Base-by-base conservation (phyloP, 345 rosid genomes). In the Eucalyptus cloeziana region DNA sequence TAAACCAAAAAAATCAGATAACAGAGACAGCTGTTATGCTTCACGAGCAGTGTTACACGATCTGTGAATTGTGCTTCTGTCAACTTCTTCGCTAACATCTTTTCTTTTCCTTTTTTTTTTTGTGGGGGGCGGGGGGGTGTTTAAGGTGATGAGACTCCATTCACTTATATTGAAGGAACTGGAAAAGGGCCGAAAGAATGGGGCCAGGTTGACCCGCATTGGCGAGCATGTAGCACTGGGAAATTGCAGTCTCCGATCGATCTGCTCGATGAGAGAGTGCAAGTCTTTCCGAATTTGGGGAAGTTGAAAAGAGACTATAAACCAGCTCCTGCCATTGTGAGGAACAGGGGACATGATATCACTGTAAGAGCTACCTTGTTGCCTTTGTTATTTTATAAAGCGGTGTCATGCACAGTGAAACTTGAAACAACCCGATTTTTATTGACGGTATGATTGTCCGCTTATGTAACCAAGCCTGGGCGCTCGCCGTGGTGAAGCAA, bases 191-290 rank as follows among this genome's bases (percentile, higher is more conserved):
- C 97, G 47, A 33, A 62, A 8, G 76, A 81, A 47, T 95, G 98
- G 98, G 93, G 96, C 16, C 49, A 88, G 30, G 37, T 95, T 7
- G 81, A 93, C 30, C 95, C 94, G 2, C 40, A 90, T 2, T 97
- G 99, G 98, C 27, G 83, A 91, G 79, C 45, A 83, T 97, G 99
- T 85, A 90, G 80, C 37, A 87, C 71, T 2, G 98, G 98, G 86
- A 93, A 89, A 33, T 79, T 88, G 49, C 99, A 97, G 87, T 97
- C 99, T 76, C 98, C 98, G 1, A 93, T 95, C 56, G 97, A 96
- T 91, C 86, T 96, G 52, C 88, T 91, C 3, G 19, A 86, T n/a
- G 47, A 67, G 87, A 90, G 92, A 62, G 93, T 93, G 24, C 81
- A 90, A 37, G 27, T 90, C 62, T 30, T 88, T 24, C 89, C 90